Evolutionary conservation across 192 early-diverging fungal species (phyloP).

Genomic region (Mortierella claussenii): DNA sequence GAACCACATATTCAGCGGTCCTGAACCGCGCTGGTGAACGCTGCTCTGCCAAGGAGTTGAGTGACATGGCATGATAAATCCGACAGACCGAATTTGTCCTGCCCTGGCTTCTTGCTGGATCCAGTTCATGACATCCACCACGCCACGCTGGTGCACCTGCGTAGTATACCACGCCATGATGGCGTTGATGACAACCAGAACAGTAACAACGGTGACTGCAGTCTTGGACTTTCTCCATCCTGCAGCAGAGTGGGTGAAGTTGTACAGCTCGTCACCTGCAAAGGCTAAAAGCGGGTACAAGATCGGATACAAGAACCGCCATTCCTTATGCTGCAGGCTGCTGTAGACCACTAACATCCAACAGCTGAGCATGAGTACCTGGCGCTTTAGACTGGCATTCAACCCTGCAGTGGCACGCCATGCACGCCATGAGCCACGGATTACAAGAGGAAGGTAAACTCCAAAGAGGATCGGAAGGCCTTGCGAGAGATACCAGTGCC

Average conservation of each 20-base stretch:
- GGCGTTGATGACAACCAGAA: slow-evolving; percentile 74
- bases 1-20: slow-evolving; percentile 71
- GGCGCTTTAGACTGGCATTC: slow-evolving; percentile 17
- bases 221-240: slow-evolving; percentile 14
- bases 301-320: slow-evolving; percentile 91
- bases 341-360: slow-evolving; percentile 76
- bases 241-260: slow-evolving; percentile 7
- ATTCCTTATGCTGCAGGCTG: slow-evolving; percentile 91
- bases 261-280: slow-evolving; percentile 52
- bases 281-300: slow-evolving; percentile 71
- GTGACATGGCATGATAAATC: slow-evolving; percentile 97
- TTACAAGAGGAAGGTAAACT: slow-evolving; percentile 75
- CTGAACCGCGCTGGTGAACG: slow-evolving; percentile 68
- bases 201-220: slow-evolving; percentile 23
- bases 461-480: slow-evolving; percentile 83
- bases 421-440: slow-evolving; percentile 62
- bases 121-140: slow-evolving; percentile 86
- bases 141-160: slow-evolving; percentile 91
- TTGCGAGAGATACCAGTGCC: slow-evolving; percentile 91
- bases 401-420: slow-evolving; percentile 11
- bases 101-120: slow-evolving; percentile 61
- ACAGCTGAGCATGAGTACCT: slow-evolving; percentile 52
- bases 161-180: slow-evolving; percentile 76
- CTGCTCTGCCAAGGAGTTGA: slow-evolving; percentile 95
- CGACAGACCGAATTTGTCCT: slow-evolving; percentile 54